Conservation (phyloP, 495 filamentous ascomycete species). For the Peziza echinospora region DNA sequence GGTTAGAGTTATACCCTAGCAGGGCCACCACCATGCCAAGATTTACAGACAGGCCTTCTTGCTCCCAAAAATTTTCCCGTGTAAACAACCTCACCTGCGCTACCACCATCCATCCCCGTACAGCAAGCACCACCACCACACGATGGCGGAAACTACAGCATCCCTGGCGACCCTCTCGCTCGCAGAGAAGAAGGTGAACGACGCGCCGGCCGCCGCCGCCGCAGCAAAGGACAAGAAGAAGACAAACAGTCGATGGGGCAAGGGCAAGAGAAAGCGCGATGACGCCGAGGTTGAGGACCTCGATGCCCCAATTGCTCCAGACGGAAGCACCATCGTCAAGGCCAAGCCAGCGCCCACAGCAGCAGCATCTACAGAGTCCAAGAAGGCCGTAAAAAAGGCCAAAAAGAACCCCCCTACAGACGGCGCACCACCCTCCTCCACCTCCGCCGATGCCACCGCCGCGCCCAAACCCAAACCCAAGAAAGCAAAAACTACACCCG, state of each 20-base stretch:
- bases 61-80: conserved; percentile 1
- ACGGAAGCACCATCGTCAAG: conserved; percentile 15
- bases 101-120: conserved; percentile 9
- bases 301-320: conserved; percentile 24
- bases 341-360: conserved; percentile 11
- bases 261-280: conserved; percentile 6
- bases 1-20: no score
- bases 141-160: neutral
- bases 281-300: conserved; percentile 14
- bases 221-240: conserved; percentile 11
- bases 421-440: conserved; percentile 2
- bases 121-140: neutral
- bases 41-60: neutral
- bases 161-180: conserved; percentile 9
- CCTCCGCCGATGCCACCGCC: conserved; percentile 2
- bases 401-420: conserved; percentile 5
- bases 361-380: conserved; percentile 11
- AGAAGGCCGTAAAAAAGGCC: conserved; percentile 11
- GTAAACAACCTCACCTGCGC: neutral
- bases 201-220: conserved; percentile 4
- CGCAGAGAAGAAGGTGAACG: conserved; percentile 17
- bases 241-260: neutral
- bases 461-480: conserved; percentile 4
- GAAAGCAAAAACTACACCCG: conserved; percentile 8
- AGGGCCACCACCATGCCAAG: no score